A percentile compares a stretch with the other conserved stretches of the same genome.
These are phyloP conservation scores for Iberis amara DNA, from an alignment of 441 rosid genomes.

Conservation along the genomic window DNA sequence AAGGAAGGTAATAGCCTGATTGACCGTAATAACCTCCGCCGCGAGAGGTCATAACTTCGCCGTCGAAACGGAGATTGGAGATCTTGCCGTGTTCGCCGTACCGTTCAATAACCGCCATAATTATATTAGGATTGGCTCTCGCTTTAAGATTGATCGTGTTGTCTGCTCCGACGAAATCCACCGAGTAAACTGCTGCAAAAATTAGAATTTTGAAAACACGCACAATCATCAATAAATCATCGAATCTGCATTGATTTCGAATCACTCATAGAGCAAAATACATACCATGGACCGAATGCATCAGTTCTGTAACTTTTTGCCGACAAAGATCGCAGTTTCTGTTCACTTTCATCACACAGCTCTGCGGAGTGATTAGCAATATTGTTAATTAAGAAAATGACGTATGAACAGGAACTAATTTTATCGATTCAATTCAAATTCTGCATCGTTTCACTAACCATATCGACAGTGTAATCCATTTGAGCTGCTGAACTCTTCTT, in stretches of 20 bases:
- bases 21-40: conserved; percentile 14
- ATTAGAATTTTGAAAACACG: not conserved
- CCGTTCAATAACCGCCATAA: conserved; percentile 20
- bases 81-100: conserved; percentile 38
- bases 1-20: conserved; percentile 19
- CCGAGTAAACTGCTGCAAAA: conserved; percentile 28
- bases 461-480: conserved; percentile 21
- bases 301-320: conserved; percentile 32
- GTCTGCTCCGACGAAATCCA: conserved; percentile 29
- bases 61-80: conserved; percentile 28
- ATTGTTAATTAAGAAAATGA: not conserved
- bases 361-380: conserved; percentile 10
- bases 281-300: conserved; percentile 37
- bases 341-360: conserved; percentile 32
- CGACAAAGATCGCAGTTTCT: conserved; percentile 31
- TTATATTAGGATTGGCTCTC: conserved; percentile 29
- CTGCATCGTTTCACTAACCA: conserved; percentile 20
- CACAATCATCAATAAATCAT: not conserved
- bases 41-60: conserved; percentile 3
- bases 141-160: conserved; percentile 31
- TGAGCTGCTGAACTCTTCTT: not conserved
- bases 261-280: too few species aligned
- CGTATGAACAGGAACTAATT: not conserved
- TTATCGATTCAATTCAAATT: not conserved
- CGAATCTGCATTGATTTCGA: too few species aligned